A percentile compares a stretch with the other conserved stretches of the same genome.
Evolutionary conservation across 345 rosid species (phyloP).

Genomic region (Salix suchowensis): DNA sequence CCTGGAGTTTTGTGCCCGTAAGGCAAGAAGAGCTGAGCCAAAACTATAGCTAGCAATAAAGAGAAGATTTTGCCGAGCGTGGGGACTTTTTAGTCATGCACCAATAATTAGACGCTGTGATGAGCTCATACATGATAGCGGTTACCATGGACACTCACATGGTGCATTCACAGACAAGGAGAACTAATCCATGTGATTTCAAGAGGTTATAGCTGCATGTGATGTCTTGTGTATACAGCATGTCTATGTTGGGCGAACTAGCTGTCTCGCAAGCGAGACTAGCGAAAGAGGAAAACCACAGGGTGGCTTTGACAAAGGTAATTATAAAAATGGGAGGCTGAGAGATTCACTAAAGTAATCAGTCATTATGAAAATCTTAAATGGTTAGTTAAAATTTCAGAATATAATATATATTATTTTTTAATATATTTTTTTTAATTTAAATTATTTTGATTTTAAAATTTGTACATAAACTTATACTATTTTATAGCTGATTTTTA

Average conservation of each 20-base stretch:
- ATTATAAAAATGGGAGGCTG: neutral
- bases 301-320: neutral
- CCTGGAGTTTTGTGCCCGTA: neutral
- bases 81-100: neutral
- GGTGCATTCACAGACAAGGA: neutral
- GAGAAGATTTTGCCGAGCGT: neutral
- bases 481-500: no score
- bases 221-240: slow-evolving; percentile 2
- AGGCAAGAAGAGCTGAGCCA: neutral
- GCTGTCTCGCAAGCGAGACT: neutral
- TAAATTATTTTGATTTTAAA: no score
- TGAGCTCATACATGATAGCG: neutral
- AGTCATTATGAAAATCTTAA: no score
- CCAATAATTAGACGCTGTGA: neutral
- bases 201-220: neutral
- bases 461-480: fast-evolving
- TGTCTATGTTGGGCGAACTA: neutral
- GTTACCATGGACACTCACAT: neutral
- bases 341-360: neutral
- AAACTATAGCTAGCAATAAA: neutral
- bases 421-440: no score
- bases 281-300: neutral
- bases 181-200: neutral
- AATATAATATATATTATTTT: no score
- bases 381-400: no score